These are phyloP conservation scores for Fraxinus dipetala DNA, from an alignment of 305 asterid species.

Conservation along the genomic window DNA sequence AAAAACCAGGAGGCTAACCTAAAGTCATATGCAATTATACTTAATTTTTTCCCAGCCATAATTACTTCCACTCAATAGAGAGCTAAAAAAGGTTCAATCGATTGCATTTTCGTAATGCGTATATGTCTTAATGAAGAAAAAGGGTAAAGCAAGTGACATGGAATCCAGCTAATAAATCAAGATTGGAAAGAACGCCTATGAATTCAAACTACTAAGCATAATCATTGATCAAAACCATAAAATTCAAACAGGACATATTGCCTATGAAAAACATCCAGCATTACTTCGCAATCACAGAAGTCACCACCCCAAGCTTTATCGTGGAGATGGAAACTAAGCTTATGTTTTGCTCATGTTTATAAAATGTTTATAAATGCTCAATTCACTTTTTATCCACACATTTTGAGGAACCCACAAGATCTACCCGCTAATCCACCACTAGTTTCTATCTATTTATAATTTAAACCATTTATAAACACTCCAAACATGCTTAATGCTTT, in stretches of 20 bases:
- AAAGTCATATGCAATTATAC: neutral
- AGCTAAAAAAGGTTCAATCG: neutral
- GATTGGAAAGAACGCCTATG: neutral
- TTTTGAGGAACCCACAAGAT: neutral
- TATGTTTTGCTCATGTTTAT: neutral
- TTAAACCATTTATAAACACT: neutral
- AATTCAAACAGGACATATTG: neutral
- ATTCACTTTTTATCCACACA: neutral
- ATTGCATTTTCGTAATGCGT: neutral
- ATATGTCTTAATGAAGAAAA: neutral
- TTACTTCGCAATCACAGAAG: neutral
- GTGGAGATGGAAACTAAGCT: neutral
- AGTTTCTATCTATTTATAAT: neutral
- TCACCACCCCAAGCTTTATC: neutral
- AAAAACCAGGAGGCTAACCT: neutral
- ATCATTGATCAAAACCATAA: neutral
- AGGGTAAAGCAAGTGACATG: neutral
- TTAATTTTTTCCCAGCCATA: neutral
- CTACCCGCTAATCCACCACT: neutral
- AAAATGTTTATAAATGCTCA: neutral
- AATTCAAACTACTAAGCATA: slow-evolving; percentile 1
- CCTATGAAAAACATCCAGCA: neutral
- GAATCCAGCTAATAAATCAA: neutral
- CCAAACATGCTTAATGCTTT: neutral
- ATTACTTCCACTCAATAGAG: neutral